A percentile compares a stretch with the other conserved stretches of the same genome.
phyloP scores from a whole-genome alignment of 1,284 basidiomycete genomes.

The Irpex sp. region DNA sequence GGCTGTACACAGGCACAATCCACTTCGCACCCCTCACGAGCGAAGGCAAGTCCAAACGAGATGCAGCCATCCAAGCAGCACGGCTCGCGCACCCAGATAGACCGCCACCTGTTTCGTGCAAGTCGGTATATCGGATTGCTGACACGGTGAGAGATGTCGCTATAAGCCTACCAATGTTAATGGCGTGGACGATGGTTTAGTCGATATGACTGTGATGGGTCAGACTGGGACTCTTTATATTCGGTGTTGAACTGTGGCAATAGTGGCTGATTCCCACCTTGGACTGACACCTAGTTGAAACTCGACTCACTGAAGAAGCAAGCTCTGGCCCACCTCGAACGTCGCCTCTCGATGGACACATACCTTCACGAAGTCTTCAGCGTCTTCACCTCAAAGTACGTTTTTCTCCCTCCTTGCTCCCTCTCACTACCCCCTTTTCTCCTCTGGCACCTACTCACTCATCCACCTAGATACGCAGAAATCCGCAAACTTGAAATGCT shows the following conservation, averaged over 20 bases:
- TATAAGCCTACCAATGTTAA: too few relatives aligned
- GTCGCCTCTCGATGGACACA: slow-evolving; percentile 11
- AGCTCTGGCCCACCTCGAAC: slow-evolving; percentile 12
- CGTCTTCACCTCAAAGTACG: slow-evolving; percentile 15
- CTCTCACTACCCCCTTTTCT: too few relatives aligned
- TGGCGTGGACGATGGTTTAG: too few relatives aligned
- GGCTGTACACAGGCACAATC: slow-evolving; percentile 8
- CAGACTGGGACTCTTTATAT: too few relatives aligned
- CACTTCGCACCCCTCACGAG: slow-evolving; percentile 10
- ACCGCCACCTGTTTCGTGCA: slow-evolving; percentile 8
- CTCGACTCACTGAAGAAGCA: slow-evolving; percentile 12
- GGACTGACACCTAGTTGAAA: too few relatives aligned
- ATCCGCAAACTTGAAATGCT: slow-evolving; percentile 7
- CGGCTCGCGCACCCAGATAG: background rate
- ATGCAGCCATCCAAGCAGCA: background rate
- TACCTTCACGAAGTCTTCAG: slow-evolving; percentile 16
- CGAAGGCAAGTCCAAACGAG: background rate
- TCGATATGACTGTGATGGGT: too few relatives aligned
- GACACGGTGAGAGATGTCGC: background rate
- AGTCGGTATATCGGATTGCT: slow-evolving; percentile 4
- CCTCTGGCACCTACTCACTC: too few relatives aligned
- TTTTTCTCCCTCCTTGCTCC: background rate
- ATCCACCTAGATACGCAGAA: slow-evolving; percentile 6
- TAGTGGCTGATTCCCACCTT: too few relatives aligned
- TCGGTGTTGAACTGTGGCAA: too few relatives aligned